A percentile compares a stretch with the other conserved stretches of the same genome.
phyloP scores from a whole-genome alignment of 2,329 filamentous ascomycete genomes.

The Zasmidium angulare region DNA sequence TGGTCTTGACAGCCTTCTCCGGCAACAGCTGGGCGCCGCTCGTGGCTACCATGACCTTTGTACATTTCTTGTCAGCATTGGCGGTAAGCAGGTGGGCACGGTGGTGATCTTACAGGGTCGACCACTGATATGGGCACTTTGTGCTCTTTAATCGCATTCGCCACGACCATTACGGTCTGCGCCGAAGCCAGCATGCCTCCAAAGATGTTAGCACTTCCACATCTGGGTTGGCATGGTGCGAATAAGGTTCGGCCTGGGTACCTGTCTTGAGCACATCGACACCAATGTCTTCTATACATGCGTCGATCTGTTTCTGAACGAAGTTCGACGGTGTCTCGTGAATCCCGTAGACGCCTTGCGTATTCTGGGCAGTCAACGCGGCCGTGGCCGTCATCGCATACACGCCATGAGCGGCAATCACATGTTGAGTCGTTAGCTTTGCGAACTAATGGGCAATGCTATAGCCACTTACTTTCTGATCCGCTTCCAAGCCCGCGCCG shows the following conservation, averaged over 20 bases:
- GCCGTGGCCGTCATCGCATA: constrained; percentile 97
- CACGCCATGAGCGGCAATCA: constrained; percentile 73
- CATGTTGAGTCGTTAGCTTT: background rate
- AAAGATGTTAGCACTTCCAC: constrained; percentile 14
- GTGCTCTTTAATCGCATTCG: constrained; percentile 61
- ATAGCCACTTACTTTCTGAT: constrained; percentile 79
- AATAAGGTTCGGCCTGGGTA: constrained; percentile 41
- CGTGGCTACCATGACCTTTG: constrained; percentile 86
- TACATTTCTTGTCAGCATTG: constrained; percentile 1
- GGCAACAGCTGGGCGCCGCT: constrained; percentile 72
- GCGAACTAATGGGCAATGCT: background rate
- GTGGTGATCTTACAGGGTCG: constrained; percentile 63
- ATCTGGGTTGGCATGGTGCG: background rate
- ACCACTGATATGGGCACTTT: constrained; percentile 62
- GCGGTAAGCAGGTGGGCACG: background rate
- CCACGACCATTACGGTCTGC: constrained; percentile 68
- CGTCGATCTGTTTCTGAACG: constrained; percentile 80
- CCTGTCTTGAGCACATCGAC: constrained; percentile 91
- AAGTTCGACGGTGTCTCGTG: constrained; percentile 77
- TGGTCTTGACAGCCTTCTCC: constrained; percentile 59
- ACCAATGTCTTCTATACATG: constrained; percentile 78
- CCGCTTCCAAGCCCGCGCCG: constrained; percentile 92
- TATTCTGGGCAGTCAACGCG: constrained; percentile 95
- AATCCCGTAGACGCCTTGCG: constrained; percentile 76
- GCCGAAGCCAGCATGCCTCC: constrained; percentile 81